Percentiles rank a stretch among this genome's conserved stretches.
These are phyloP conservation scores for Jaltomata sinuosa DNA, from an alignment of 257 asterid genomes.

Conservation along the genomic window DNA sequence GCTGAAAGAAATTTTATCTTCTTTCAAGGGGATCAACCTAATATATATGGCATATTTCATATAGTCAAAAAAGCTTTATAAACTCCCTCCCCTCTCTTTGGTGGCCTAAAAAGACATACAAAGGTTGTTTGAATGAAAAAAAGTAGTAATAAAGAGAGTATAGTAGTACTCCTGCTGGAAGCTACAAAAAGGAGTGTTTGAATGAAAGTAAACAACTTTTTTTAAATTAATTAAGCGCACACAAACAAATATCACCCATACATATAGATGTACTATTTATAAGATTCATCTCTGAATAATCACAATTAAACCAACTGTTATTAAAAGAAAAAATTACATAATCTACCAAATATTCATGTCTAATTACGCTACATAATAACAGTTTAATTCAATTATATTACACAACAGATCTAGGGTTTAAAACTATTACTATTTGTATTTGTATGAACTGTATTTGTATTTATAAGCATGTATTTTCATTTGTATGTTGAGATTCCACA, in stretches of 20 bases:
- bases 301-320: neutral
- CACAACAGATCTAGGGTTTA: too few species aligned
- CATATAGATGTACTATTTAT: neutral
- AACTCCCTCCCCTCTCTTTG: constrained; percentile 27
- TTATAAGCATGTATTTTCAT: too few species aligned
- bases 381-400: too few species aligned
- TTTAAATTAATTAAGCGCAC: neutral
- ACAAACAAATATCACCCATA: neutral
- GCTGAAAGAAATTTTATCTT: constrained; percentile 6
- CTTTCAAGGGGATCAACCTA: constrained; percentile 1
- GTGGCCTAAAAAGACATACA: constrained; percentile 65
- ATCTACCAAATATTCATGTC: too few species aligned
- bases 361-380: too few species aligned
- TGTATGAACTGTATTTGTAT: too few species aligned
- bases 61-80: constrained; percentile 52
- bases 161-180: neutral
- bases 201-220: constrained; percentile 22
- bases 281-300: neutral
- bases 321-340: too few species aligned
- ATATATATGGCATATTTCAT: neutral
- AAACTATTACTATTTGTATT: too few species aligned
- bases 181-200: constrained; percentile 43
- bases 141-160: constrained; percentile 19
- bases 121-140: constrained; percentile 34
- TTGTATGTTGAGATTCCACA: too few species aligned